Evolutionary conservation across 306 rosid species (phyloP), one percentile per base, ranked within the genome.

Genomic region (Vachellia pachyceras): DNA sequence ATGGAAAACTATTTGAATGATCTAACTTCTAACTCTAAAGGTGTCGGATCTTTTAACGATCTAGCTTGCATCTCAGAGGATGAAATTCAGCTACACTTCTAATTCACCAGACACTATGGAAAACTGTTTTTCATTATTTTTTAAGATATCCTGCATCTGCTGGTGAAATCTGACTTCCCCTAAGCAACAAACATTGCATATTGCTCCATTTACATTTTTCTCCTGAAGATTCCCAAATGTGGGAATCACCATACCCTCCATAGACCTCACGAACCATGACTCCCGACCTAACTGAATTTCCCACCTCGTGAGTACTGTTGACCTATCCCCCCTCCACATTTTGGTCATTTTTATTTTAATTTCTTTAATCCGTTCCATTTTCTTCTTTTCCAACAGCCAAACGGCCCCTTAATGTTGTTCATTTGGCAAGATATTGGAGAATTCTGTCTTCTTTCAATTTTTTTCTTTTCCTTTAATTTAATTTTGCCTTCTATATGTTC

Each of bases 391-490:
- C 44, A 40, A 40, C 9, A 40, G 6, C 44, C 44, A 40, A 40
- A 40, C 1, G 44, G 1, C 44, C 44, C 52, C 60, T 17, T 20
- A 17, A 50, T 6, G 14, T 7, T 35, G 68, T 67, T 65, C 55
- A 9, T 39, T 18, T 11, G 77, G 46, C 41, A 13, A 54, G 78
- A 39, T 52, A 46, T 45, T 40, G 77, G 78, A 42, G 7, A 63
- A 50, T 80, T 60, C 29, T 78, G 50, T 71, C 73, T 81, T 20
- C 23, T 33, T 50, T 11, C 22, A 29, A 13, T 11, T 42, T 23
- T 80, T 41, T 18, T 12, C 49, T 52, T 20, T 49, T 15, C 23
- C 18, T 60, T 60, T 22, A 54, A 23, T 29, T 77, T 70, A 52
- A 20, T 3, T 49, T 75, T 42, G 6, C 55, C 7, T 47, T 42